Base-by-base conservation (phyloP, 345 rosid genomes). In the Turnera subulata region DNA sequence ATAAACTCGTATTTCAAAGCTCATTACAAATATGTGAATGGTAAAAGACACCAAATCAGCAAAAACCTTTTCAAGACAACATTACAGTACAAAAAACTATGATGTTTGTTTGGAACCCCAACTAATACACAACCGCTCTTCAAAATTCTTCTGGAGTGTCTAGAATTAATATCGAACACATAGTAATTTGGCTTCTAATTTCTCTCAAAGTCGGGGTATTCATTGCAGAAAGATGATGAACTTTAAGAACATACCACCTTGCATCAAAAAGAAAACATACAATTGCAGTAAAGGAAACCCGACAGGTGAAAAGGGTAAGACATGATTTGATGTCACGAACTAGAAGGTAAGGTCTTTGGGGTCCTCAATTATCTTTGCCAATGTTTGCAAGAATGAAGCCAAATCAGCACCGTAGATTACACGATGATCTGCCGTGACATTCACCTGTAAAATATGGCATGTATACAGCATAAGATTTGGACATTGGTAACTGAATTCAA, bases 381-480 rank as follows among this genome's bases (percentile, higher is more conserved):
- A 46, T 53, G 98, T 86, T 80, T 86, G 95, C 84, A 89, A 76
- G 86, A 92, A 92, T 19, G 83, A 64, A 72, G 98, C 93, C 33
- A 92, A 84, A 75, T 91, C 96, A 61, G 98, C 86, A 58, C 97
- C 97, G 35, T 91, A 91, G 67, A 91, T 85, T 58, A 91, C 86
- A 37, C 95, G 91, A 71, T 91, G 98, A 70, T 91, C 98, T 7
- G 96, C 96, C 2, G 98, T 88, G 29, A 88, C 79, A 55, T 91
- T 91, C 58, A 91, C 96, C 97, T 91, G 83, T 46, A 50, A 38
- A 60, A 22, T 21, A 64, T 58, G 53, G 71, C 60, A 6, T 50
- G 63, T 52, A 50, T 54, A 6, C 45, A 43, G 21, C 7, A 16
- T 40, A 24, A 33, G 44, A 71, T 37, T 44, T 45, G 46, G 38